These are phyloP conservation scores for Glebionis coronaria DNA, from an alignment of 129 eudicot genomes.

Conservation along the genomic window DNA sequence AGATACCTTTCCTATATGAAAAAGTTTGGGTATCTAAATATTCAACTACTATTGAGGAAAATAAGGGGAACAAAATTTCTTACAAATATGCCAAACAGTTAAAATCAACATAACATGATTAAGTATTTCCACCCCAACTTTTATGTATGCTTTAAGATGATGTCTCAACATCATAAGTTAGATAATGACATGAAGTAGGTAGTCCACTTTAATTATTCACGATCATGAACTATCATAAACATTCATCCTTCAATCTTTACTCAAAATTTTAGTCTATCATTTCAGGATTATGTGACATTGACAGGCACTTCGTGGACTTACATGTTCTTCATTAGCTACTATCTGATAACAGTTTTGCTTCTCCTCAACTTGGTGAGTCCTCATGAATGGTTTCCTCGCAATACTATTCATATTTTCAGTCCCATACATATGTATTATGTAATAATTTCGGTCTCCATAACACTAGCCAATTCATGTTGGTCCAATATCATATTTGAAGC, in stretches of 20 bases:
- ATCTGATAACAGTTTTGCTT: constrained; percentile 64
- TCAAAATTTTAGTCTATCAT: not conserved
- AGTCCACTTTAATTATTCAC: not conserved
- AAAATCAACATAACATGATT: not conserved
- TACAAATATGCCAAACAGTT: not conserved
- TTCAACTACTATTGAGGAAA: not conserved
- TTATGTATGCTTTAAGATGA: not conserved
- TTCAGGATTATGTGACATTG: constrained; percentile 72
- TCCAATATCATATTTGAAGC: no score
- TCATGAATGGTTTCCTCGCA: not conserved
- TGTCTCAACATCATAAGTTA: not conserved
- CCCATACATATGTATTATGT: no score
- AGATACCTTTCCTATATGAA: no score
- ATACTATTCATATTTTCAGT: no score
- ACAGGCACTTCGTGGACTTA: constrained; percentile 72
- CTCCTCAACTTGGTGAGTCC: constrained; percentile 31
- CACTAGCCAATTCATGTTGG: no score
- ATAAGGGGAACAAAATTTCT: not conserved
- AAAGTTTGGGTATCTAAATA: no score
- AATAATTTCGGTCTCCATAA: no score
- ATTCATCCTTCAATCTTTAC: no score
- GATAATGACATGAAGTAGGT: not conserved
- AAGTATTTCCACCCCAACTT: not conserved
- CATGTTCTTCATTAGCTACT: constrained; percentile 82
- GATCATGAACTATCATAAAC: not conserved